Percentiles rank a stretch among this genome's conserved stretches.
Evolutionary conservation across 345 rosid genomes (phyloP).

Genomic region (Salix koriyanagi): DNA sequence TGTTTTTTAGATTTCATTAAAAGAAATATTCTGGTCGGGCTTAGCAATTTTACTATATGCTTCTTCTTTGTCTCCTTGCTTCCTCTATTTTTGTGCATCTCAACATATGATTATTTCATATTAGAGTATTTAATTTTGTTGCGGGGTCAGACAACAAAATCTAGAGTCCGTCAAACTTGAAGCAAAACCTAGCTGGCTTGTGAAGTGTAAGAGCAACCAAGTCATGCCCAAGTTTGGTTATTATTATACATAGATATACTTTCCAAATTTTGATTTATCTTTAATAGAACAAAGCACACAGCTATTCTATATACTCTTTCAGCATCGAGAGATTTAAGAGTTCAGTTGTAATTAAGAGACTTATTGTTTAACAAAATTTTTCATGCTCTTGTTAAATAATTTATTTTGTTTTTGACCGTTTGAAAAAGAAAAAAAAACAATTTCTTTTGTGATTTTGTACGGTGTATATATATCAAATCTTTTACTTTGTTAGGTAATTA

Average conservation of each 20-base stretch:
- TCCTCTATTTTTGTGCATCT: background rate
- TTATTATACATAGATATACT: background rate
- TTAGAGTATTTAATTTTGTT: background rate
- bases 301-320: too few relatives aligned
- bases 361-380: too few relatives aligned
- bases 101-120: background rate
- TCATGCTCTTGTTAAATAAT: too few relatives aligned
- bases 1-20: background rate
- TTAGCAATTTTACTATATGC: background rate
- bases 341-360: too few relatives aligned
- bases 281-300: background rate
- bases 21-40: background rate
- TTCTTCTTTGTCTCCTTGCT: background rate
- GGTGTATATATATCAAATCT: too few relatives aligned
- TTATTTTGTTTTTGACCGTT: too few relatives aligned
- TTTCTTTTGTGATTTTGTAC: too few relatives aligned
- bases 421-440: too few relatives aligned
- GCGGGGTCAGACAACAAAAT: background rate
- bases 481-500: too few relatives aligned
- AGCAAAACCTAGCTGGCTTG: background rate
- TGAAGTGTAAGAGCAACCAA: background rate
- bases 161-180: background rate
- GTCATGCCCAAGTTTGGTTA: too few relatives aligned
- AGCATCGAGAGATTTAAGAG: too few relatives aligned
- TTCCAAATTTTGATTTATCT: background rate